A percentile compares a stretch with the other conserved stretches of the same genome.
Conservation (phyloP, 257 asterid species). For the Fraxinus pennsylvanica region DNA sequence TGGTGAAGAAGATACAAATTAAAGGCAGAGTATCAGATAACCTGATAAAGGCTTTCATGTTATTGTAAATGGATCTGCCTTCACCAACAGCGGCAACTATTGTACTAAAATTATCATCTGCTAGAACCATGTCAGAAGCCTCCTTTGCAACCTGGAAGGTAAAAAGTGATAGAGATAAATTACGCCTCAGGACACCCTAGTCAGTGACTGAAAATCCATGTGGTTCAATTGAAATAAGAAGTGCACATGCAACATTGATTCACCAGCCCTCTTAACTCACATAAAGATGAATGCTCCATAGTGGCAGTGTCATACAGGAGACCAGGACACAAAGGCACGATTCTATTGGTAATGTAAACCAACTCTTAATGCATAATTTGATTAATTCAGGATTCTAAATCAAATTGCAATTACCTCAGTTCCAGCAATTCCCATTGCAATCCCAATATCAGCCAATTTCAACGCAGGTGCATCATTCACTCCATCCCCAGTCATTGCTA, state of each 20-base stretch:
- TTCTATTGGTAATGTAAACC: background rate
- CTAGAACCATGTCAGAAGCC: conserved; percentile 99
- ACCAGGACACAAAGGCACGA: too few species aligned
- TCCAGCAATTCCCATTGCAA: conserved; percentile 98
- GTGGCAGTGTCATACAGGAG: background rate
- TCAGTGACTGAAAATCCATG: background rate
- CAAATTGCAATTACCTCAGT: conserved; percentile 63
- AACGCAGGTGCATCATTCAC: conserved; percentile 97
- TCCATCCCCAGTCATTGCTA: conserved; percentile 99
- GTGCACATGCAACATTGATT: background rate
- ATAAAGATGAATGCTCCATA: background rate
- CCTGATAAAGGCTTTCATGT: conserved; percentile 99
- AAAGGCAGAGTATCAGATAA: conserved; percentile 18
- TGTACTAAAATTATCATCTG: conserved; percentile 96
- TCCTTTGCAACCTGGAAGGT: conserved; percentile 87
- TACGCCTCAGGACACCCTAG: background rate
- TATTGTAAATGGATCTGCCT: conserved; percentile 80
- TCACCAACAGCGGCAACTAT: conserved; percentile 99
- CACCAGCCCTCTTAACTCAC: background rate
- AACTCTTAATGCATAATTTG: conserved; percentile 6
- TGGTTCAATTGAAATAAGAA: background rate
- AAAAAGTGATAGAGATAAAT: background rate
- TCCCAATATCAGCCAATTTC: conserved; percentile 96
- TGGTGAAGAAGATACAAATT: background rate
- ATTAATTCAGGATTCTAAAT: background rate